Evolutionary conservation across 2,329 filamentous ascomycete species (phyloP), one percentile per base, ranked within the genome.

Genomic region (Alternaria ventricosa): DNA sequence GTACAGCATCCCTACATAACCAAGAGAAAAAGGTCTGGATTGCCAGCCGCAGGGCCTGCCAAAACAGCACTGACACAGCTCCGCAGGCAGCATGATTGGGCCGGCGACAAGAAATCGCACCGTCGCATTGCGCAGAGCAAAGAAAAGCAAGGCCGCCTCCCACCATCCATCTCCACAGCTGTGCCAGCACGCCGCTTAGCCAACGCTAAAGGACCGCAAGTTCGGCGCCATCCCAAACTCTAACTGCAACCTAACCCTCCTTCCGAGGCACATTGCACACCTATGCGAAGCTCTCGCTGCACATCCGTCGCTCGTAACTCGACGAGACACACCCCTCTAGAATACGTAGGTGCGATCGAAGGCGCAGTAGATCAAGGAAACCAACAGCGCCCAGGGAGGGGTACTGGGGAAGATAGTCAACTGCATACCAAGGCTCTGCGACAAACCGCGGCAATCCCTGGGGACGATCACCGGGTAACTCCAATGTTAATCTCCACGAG

Each of bases 401-500:
- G 49, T 13, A 51, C 8, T 23, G 28, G 28, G n/a, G 27, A 36
- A 53, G 15, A 41, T 41, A 18, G 36, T 41, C 36, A 41, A 41
- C 36, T 41, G 36, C 36, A 41, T 41, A 41, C 20, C 30, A n/a
- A 25, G 30, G 20, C 20, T 36, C 13, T 15, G 28, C 13, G 13
- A 12, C 20, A 36, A 15, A 36, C 20, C 9, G 49, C 30, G 28
- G 9, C 13, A n/a, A 53, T 36, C 49, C 49, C 49, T 53, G 49
- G 36, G 36, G 49, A 41, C 49, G 49, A 53, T 53, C 30, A 10
- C 36, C 49, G 49, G 49, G 49, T 53, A 53, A 41, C 20, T 53
- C 49, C 30, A 53, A 53, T 53, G 20, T 53, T 53, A 53, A 53
- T 53, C 30, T 53, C 49, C 30, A 41, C 49, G 49, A 53, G 49